These are phyloP conservation scores for Physaria fendleri DNA, from an alignment of 345 rosid species.

Conservation along the genomic window DNA sequence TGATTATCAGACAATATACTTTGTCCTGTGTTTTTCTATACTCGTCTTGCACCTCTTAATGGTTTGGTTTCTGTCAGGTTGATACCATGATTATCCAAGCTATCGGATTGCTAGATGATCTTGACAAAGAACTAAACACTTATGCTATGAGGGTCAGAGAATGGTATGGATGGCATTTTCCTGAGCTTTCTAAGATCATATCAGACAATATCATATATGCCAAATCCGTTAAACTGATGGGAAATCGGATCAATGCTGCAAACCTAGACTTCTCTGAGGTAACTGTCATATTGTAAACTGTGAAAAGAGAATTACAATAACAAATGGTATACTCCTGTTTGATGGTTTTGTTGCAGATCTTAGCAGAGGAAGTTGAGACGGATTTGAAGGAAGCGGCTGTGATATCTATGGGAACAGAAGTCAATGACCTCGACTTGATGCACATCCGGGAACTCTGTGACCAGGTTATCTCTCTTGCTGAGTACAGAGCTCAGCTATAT, in stretches of 20 bases:
- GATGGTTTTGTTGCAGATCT: too few relatives aligned
- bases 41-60: neutral
- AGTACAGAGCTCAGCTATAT: constrained; percentile 83
- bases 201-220: constrained; percentile 79
- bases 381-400: constrained; percentile 78
- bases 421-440: constrained; percentile 68
- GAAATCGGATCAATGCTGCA: constrained; percentile 69
- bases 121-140: constrained; percentile 89
- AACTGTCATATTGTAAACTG: too few relatives aligned
- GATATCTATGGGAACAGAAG: constrained; percentile 93
- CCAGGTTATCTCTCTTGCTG: constrained; percentile 77
- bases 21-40: neutral
- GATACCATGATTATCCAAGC: constrained; percentile 98
- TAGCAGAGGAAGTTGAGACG: constrained; percentile 65
- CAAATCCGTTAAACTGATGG: constrained; percentile 79
- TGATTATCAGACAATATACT: too few relatives aligned
- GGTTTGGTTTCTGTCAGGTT: constrained; percentile 40
- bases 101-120: constrained; percentile 89
- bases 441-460: constrained; percentile 79
- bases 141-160: constrained; percentile 91
- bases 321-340: too few relatives aligned
- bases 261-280: constrained; percentile 90
- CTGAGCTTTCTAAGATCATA: constrained; percentile 88
- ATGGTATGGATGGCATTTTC: constrained; percentile 99
- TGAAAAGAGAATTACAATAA: too few relatives aligned